Evolutionary conservation across 345 rosid species (phyloP).

Genomic region (Aurinia saxatilis): DNA sequence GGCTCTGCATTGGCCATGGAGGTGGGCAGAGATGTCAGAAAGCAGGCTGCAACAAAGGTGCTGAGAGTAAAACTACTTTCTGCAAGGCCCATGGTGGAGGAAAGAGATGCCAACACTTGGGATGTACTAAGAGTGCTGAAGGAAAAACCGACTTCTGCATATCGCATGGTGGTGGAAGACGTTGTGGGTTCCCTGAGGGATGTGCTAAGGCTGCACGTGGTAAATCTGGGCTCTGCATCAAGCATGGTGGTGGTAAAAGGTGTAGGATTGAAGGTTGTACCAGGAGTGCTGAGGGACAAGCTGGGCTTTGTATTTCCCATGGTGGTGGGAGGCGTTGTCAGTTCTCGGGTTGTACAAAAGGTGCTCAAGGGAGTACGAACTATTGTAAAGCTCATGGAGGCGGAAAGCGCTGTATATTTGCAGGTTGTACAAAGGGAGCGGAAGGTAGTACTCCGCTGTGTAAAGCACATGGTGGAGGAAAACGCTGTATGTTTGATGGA

Average conservation of each 20-base stretch:
- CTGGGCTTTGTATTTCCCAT: constrained; percentile 90
- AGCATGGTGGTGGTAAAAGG: constrained; percentile 94
- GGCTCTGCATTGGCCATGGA: constrained; percentile 91
- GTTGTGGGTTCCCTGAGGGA: constrained; percentile 65
- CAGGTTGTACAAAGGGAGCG: constrained; percentile 88
- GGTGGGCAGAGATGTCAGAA: constrained; percentile 96
- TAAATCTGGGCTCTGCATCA: constrained; percentile 88
- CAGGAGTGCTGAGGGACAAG: constrained; percentile 94
- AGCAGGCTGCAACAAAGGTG: constrained; percentile 79
- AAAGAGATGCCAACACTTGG: constrained; percentile 81
- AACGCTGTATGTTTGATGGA: constrained; percentile 82
- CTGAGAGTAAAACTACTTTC: constrained; percentile 90
- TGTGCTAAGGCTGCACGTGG: constrained; percentile 92
- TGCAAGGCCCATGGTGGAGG: constrained; percentile 98
- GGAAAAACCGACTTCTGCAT: constrained; percentile 88
- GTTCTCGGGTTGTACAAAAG: constrained; percentile 49
- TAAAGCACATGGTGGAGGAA: constrained; percentile 97
- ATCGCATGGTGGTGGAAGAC: constrained; percentile 91
- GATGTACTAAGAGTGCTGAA: constrained; percentile 96
- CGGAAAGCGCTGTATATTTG: constrained; percentile 85
- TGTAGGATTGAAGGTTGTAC: constrained; percentile 73
- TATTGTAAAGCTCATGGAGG: constrained; percentile 97
- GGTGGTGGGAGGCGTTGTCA: constrained; percentile 97
- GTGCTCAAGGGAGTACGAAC: constrained; percentile 95
- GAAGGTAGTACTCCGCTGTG: constrained; percentile 96